Evolutionary conservation across 2,329 filamentous ascomycete genomes (phyloP), one percentile per base, ranked within the genome.

Genomic region (Colletotrichum sp.): DNA sequence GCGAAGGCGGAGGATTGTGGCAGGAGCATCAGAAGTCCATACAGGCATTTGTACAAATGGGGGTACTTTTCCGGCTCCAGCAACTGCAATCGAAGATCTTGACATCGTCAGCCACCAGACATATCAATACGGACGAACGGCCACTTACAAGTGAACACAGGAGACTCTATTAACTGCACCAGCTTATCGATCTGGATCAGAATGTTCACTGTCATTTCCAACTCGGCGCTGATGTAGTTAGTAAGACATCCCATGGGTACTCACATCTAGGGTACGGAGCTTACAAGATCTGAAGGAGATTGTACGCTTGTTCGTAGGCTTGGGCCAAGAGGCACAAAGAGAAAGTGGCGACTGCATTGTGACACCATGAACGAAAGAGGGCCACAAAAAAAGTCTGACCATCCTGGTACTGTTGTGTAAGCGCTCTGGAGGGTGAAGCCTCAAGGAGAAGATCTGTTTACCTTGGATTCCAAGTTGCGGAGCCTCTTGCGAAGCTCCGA

Each of bases 141-240:
- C n/a, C 16, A 84, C 93, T 86, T 85, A 98, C 95, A 99, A 63
- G 97, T 99, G 82, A 99, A 99, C 2, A 99, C 97, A 0, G 97
- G 97, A 0, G 96, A 99, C 84, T 99, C 97, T 52, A 99, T 92
- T 18, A 99, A 90, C 84, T 99, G 97, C 15, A 99, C 97, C 18
- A 99, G 90, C 84, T 99, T 99, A 85, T 99, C 97, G 80, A 99
- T 98, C 84, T 99, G 98, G 59, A 99, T 99, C 71, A 99, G 91
- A 85, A 98, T 98, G 80, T 98, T 98, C 80, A 99, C 97, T 0
- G 96, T 99, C 95, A 99, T 99, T 84, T 99, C 97, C 65, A 99
- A 89, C 81, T 99, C 97, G 76, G 95, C 97, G 85, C 95, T 98
- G 52, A 63, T 28, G 60, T 28, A 24, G 62, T 84, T 63, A 83